Evolutionary conservation across 345 rosid species (phyloP).

Genomic region (Leavenworthia alabamica): DNA sequence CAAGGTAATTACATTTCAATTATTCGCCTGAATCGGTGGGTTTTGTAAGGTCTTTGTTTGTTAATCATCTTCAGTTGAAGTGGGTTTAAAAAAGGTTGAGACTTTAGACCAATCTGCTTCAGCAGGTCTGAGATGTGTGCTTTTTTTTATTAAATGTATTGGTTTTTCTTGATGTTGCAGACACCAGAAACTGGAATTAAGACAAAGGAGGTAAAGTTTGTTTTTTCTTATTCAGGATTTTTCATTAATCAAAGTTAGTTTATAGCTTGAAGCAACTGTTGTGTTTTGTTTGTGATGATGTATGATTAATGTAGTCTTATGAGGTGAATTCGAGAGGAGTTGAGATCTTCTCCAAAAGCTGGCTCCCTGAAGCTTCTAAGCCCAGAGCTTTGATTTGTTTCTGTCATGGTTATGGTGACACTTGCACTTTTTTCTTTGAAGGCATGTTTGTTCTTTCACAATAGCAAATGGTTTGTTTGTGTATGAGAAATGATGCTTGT

Average conservation of each 20-base stretch:
- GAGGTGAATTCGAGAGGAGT: constrained; percentile 79
- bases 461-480: not conserved
- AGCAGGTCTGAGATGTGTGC: not conserved
- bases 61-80: not conserved
- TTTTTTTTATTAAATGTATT: not conserved
- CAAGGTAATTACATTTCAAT: constrained; percentile 41
- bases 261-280: not conserved
- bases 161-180: constrained; percentile 37
- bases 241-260: constrained; percentile 11
- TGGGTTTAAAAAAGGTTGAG: constrained; percentile 15
- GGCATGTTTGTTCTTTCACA: constrained; percentile 37
- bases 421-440: constrained; percentile 93
- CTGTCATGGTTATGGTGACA: constrained; percentile 99
- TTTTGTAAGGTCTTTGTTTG: not conserved
- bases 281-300: not conserved
- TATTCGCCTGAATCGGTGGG: not conserved
- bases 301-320: constrained; percentile 45
- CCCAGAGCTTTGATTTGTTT: constrained; percentile 72
- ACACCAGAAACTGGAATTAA: constrained; percentile 54
- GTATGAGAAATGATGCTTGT: not conserved
- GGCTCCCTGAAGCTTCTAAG: constrained; percentile 59
- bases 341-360: constrained; percentile 77
- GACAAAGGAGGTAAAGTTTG: constrained; percentile 56
- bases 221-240: not conserved
- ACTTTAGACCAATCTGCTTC: not conserved